Percentiles rank a stretch among this genome's conserved stretches.
These are phyloP conservation scores for Vachellia pachyceras DNA, from an alignment of 306 rosid species.

Conservation along the genomic window DNA sequence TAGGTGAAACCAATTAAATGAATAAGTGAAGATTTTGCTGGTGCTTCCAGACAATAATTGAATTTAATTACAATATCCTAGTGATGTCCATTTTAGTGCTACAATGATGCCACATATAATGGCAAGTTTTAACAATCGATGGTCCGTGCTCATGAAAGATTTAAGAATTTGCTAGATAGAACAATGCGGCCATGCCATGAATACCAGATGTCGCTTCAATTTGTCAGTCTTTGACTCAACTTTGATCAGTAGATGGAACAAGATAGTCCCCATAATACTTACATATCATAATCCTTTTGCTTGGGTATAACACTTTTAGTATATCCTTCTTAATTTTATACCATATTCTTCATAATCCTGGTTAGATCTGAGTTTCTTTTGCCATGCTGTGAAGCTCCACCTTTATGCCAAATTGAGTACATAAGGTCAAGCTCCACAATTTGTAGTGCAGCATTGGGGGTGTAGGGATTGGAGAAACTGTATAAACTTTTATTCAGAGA, in stretches of 20 bases:
- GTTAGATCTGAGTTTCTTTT: background rate
- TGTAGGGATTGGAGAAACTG: background rate
- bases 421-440: background rate
- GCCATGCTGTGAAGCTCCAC: background rate
- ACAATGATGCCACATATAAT: no score
- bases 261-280: background rate
- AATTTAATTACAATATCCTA: background rate
- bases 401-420: background rate
- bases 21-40: background rate
- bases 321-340: background rate
- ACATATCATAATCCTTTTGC: background rate
- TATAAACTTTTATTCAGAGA: background rate
- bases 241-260: background rate
- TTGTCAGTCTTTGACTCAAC: no score
- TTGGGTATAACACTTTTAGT: background rate
- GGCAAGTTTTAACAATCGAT: no score
- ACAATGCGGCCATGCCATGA: no score
- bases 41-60: background rate
- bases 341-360: background rate
- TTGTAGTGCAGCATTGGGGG: no score
- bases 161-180: no score
- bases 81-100: background rate
- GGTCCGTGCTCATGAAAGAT: no score
- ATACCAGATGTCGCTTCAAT: no score
- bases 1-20: background rate